Conservation (phyloP, 352 stramenopile genomes). For the Phytopythium vexans region DNA sequence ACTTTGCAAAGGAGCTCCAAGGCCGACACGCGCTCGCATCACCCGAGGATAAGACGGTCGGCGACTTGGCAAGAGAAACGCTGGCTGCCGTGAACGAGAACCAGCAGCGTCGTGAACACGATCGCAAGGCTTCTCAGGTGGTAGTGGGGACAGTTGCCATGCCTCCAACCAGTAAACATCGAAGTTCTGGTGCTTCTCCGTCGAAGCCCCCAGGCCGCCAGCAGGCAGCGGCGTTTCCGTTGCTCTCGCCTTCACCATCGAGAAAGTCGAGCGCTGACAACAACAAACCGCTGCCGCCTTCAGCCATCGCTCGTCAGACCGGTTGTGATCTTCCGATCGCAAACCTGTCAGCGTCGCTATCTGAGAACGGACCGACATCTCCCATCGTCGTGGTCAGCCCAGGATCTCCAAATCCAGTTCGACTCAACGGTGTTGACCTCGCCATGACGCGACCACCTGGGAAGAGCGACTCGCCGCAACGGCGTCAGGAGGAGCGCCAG, state of each 20-base stretch:
- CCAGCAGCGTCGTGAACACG: slow-evolving; percentile 7
- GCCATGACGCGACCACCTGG: slow-evolving; percentile 26
- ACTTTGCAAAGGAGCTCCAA: slow-evolving; percentile 57
- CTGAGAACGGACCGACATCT: no score
- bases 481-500: slow-evolving; percentile 6
- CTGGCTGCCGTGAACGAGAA: slow-evolving; percentile 48
- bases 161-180: no score
- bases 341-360: neutral
- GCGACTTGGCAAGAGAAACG: slow-evolving; percentile 60
- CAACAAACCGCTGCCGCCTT: no score
- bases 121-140: neutral
- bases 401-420: slow-evolving; percentile 14
- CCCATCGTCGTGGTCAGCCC: slow-evolving; percentile 14
- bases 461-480: slow-evolving; percentile 10
- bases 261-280: no score
- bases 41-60: slow-evolving; percentile 45
- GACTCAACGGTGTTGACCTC: slow-evolving; percentile 30
- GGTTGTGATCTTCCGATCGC: no score
- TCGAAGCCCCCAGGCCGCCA: no score
- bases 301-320: no score
- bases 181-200: neutral
- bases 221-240: no score
- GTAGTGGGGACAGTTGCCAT: no score
- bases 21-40: slow-evolving; percentile 22
- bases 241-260: no score